phyloP scores from a whole-genome alignment of 208 protist species.

The Entamoeba dispar region DNA sequence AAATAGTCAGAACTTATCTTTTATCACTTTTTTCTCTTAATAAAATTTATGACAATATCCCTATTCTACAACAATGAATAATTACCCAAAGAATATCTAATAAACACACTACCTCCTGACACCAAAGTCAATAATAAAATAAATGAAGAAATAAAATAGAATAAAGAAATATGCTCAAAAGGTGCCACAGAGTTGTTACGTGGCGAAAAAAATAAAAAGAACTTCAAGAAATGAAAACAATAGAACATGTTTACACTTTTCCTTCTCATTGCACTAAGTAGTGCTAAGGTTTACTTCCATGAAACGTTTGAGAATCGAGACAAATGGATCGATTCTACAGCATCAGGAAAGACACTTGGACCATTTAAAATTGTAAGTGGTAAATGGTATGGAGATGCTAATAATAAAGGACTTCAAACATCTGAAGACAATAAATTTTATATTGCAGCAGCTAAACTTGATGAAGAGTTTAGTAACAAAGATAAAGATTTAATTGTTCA shows the following conservation, averaged over 20 bases:
- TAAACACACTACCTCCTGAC: no score
- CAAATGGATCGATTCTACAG: background rate
- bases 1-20: no score
- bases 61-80: no score
- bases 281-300: background rate
- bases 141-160: no score
- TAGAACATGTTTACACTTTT: background rate
- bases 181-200: background rate
- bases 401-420: background rate
- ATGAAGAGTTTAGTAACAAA: constrained; percentile 35
- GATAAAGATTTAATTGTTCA: constrained; percentile 37
- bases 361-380: background rate
- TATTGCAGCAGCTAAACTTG: constrained; percentile 23
- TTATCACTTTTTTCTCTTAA: no score
- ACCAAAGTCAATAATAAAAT: no score
- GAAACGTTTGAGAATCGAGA: background rate
- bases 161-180: no score
- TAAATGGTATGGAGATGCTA: background rate
- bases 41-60: no score
- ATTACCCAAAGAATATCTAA: no score
- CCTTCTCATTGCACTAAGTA: background rate
- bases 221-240: background rate
- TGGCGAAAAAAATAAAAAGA: background rate
- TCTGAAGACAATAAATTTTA: background rate
- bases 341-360: background rate